These are phyloP conservation scores for Bromus sterilis DNA, from an alignment of 176 grass and related monocot species.

Conservation along the genomic window DNA sequence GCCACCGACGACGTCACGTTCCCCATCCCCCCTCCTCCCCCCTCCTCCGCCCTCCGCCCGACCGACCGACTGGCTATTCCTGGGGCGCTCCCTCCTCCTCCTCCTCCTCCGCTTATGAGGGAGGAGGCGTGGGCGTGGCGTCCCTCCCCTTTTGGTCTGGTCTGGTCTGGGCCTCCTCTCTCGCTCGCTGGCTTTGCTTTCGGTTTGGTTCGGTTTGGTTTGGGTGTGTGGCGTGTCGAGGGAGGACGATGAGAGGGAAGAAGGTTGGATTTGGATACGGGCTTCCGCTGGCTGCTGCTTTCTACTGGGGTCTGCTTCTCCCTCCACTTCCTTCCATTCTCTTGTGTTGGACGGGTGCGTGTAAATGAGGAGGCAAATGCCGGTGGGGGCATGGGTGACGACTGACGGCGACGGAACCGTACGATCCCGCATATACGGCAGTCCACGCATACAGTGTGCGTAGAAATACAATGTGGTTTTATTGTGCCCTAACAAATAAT, in stretches of 20 bases:
- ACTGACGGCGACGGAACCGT: too few relatives aligned
- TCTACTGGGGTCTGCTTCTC: too few relatives aligned
- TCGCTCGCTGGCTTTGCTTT: not conserved
- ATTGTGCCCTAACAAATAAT: too few relatives aligned
- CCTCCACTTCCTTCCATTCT: not conserved
- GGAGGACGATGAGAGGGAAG: too few relatives aligned
- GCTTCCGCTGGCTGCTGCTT: too few relatives aligned
- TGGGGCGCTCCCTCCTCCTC: not conserved
- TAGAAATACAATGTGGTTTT: too few relatives aligned
- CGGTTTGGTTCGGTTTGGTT: not conserved
- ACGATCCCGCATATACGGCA: too few relatives aligned
- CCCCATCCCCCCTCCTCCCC: slow-evolving; percentile 46
- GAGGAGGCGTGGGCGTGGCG: too few relatives aligned
- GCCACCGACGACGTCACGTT: slow-evolving; percentile 97
- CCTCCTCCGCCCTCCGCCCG: not conserved
- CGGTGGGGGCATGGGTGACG: too few relatives aligned
- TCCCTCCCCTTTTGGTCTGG: not conserved
- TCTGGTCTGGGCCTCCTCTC: too few relatives aligned
- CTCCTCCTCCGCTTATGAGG: not conserved
- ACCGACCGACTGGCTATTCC: slow-evolving; percentile 15
- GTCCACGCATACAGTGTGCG: not conserved
- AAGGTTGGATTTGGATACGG: not conserved
- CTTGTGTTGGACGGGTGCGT: too few relatives aligned
- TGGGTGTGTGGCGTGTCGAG: not conserved
- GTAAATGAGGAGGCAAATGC: too few relatives aligned